Evolutionary conservation across 2,329 filamentous ascomycete species (phyloP), one percentile per base, ranked within the genome.

Genomic region (Pyrenophora graminea): DNA sequence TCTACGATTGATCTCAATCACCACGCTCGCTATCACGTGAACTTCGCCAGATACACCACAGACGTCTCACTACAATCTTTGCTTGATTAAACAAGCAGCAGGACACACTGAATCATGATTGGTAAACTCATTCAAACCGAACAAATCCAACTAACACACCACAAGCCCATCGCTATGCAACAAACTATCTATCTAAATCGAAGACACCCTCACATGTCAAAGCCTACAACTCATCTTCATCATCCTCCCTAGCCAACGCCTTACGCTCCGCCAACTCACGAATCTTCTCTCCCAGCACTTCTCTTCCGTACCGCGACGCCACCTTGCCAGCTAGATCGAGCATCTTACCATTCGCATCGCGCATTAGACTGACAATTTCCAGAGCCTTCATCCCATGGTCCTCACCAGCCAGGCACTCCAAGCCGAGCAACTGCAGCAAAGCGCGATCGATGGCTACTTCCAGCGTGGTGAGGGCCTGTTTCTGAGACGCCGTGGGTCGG

Each of bases 331-430:
- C 94, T 4, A 93, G 89, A 71, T 97, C 91, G 51, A 96, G 75
- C 90, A 97, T 97, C 71, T 89, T 87, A 15, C 93, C 93, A 53
- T 85, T 89, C 39, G 85, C 81, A 76, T 97, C 92, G 38, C 83
- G 83, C 86, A 99, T 89, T 66, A 99, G 79, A 55, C 83, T 81
- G 25, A 96, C 94, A 65, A 97, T 83, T 76, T 99, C 95, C 31
- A 99, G 78, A 0, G 93, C 93, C 61, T 93, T 91, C 91, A 97
- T 97, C 5, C 92, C 93, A 25, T 89, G 82, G 57, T 97, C 92
- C 72, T 99, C 94, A 38, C 91, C 91, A 61, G 94, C 90, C 53
- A 91, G 85, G 71, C 94, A 99, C 77, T 97, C 94, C 6, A 88
- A 79, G 2, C 90, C 92, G 67, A 99, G 79, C 70, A 97, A 82